phyloP scores from a whole-genome alignment of 2,329 filamentous ascomycete genomes.

The Metarhizium album region DNA sequence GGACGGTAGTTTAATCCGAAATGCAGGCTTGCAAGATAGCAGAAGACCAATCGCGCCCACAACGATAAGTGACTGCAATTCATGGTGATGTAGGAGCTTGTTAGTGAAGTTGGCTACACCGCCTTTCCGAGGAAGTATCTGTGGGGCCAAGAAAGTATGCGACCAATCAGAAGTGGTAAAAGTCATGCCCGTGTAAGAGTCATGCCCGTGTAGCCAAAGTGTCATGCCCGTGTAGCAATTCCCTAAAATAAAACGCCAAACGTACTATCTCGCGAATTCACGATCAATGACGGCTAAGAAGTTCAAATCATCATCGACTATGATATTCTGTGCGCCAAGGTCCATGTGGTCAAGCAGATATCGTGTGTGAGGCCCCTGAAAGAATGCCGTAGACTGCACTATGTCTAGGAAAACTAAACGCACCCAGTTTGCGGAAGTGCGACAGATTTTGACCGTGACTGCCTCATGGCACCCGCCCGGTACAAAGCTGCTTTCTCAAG shows the following conservation, averaged over 20 bases:
- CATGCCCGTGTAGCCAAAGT: too few species aligned
- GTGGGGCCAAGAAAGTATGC: too few species aligned
- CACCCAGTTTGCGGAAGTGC: constrained; percentile 4
- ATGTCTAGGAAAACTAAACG: constrained; percentile 16
- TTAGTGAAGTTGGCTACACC: too few species aligned
- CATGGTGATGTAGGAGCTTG: too few species aligned
- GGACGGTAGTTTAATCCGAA: too few species aligned
- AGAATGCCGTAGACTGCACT: constrained; percentile 9
- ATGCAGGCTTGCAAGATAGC: too few species aligned
- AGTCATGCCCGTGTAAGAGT: too few species aligned
- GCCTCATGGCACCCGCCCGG: background rate
- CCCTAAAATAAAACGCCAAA: constrained; percentile 7
- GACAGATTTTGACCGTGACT: background rate
- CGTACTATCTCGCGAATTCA: constrained; percentile 16
- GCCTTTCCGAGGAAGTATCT: too few species aligned
- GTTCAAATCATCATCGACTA: constrained; percentile 19
- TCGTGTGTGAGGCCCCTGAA: constrained; percentile 5
- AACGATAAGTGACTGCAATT: too few species aligned
- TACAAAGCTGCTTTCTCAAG: constrained; percentile 9
- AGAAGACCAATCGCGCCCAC: too few species aligned
- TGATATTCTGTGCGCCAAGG: constrained; percentile 21
- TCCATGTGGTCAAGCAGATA: constrained; percentile 23
- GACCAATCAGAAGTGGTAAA: too few species aligned
- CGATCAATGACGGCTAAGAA: constrained; percentile 22
- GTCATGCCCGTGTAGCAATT: too few species aligned